Base-by-base conservation (phyloP, 306 rosid species). In the Pyrus bretschneideri region DNA sequence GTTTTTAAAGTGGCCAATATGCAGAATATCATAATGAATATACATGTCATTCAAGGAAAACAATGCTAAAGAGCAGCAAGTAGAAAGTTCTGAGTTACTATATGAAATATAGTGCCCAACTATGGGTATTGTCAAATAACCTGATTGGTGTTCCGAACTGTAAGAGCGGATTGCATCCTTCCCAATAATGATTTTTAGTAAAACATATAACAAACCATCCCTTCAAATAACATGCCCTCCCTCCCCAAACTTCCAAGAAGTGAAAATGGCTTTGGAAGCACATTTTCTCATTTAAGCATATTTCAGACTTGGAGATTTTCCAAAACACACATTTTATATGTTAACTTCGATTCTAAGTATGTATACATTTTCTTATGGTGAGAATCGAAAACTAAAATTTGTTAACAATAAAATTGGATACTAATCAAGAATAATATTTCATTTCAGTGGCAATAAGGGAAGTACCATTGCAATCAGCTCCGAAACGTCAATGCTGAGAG, bases 401-500 rank as follows among this genome's bases (percentile, higher is more conserved):
- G 10, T 11, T 55, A 66, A 66, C 6, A 55, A 67, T 27, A 33
- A 5, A 8, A 33, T 54, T 45, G n/a, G 31, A 77, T 58, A 72
- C 70, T 33, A 61, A 70, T 35, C 35, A 76, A 68, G 40, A 76
- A 57, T 33, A 69, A 65, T 38, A 35, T 42, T 46, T 63, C 13
- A 64, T 76, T 80, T 72, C 38, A 42, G 13, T 44, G 60, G 69
- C 21, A 17, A 71, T 81, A 80, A 77, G 49, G 63, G 70, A 69
- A 69, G 71, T 71, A 94, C 98, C 98, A 94, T 90, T 76, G 95
- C 91, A 64, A 80, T 87, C 76, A 94, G 89, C 88, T 95, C 98
- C 1, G 88, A 81, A 49, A 92, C 70, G 58, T 95, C 98, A 23
- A 92, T 75, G 75, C 88, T 78, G 75, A 95, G 96, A 54, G 93